Evolutionary conservation across 768 basidiomycete species (phyloP).

Genomic region (Jaapia argillacea): DNA sequence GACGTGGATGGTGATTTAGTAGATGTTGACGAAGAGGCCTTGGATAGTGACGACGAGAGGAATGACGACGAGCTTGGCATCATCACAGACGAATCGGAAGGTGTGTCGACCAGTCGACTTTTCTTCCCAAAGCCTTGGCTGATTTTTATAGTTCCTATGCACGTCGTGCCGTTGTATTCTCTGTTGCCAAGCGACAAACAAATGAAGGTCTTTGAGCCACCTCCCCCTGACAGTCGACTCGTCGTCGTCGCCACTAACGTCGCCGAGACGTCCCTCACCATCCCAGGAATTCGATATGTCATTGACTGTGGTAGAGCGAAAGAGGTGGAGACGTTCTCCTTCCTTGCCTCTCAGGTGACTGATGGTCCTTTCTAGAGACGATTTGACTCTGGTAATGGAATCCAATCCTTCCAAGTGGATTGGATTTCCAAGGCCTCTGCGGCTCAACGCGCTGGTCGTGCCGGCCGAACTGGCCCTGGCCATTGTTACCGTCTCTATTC

Average conservation of each 20-base stretch:
- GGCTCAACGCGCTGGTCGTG: conserved; percentile 89
- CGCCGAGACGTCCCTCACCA: conserved; percentile 94
- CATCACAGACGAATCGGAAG: conserved; percentile 64
- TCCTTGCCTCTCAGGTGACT: too few species aligned
- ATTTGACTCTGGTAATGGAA: conserved; percentile 71
- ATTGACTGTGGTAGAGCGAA: conserved; percentile 93
- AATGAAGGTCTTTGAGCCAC: conserved; percentile 83
- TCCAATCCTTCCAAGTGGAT: conserved; percentile 85
- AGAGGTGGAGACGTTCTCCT: conserved; percentile 42
- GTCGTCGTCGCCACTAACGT: conserved; percentile 96
- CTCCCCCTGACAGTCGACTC: conserved; percentile 72
- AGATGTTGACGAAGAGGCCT: conserved; percentile 63
- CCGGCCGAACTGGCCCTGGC: conserved; percentile 95
- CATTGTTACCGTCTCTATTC: conserved; percentile 98
- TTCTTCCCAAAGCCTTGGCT: conserved; percentile 1
- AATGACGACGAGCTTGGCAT: conserved; percentile 44
- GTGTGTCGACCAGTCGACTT: too few species aligned
- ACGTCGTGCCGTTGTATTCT: conserved; percentile 90
- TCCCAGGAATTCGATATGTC: conserved; percentile 97
- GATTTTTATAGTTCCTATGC: conserved; percentile 66
- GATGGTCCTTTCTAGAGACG: conserved; percentile 68
- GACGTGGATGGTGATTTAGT: conserved; percentile 54
- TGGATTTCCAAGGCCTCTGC: conserved; percentile 97
- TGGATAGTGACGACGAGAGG: conserved; percentile 67
- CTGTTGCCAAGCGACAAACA: conserved; percentile 89